Conservation (phyloP, 768 basidiomycete genomes). For the Lentinula sp. region DNA sequence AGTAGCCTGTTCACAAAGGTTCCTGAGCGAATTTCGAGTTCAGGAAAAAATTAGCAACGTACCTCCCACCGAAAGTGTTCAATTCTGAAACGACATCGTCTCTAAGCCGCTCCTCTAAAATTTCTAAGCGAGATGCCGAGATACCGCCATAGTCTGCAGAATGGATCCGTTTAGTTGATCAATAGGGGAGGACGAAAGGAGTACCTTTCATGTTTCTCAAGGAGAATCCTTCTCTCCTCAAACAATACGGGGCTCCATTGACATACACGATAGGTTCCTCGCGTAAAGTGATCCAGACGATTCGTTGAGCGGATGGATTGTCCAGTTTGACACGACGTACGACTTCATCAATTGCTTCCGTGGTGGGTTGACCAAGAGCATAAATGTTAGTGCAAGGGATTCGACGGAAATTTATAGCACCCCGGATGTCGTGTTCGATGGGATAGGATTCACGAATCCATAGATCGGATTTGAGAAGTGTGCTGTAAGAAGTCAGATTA, state of each 20-base stretch:
- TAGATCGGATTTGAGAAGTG: constrained; percentile 87
- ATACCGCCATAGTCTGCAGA: constrained; percentile 88
- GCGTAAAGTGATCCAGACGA: constrained; percentile 90
- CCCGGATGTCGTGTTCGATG: constrained; percentile 68
- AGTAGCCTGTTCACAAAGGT: constrained; percentile 47
- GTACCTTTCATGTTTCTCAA: constrained; percentile 91
- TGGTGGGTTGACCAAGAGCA: constrained; percentile 89
- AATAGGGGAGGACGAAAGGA: neutral
- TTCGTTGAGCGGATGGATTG: constrained; percentile 53
- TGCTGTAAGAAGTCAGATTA: constrained; percentile 33
- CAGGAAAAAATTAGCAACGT: constrained; percentile 12
- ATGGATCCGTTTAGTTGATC: neutral
- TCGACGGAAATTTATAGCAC: constrained; percentile 93
- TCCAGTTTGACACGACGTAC: constrained; percentile 54
- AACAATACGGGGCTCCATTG: constrained; percentile 88
- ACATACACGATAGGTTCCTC: constrained; percentile 91
- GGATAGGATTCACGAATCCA: constrained; percentile 74
- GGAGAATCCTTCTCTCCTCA: constrained; percentile 79
- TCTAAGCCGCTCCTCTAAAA: constrained; percentile 83
- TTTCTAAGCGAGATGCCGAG: constrained; percentile 81
- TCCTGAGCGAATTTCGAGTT: neutral
- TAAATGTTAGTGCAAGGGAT: constrained; percentile 79
- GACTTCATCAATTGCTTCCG: constrained; percentile 81
- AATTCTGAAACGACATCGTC: constrained; percentile 86
- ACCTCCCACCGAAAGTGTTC: constrained; percentile 79